A percentile compares a stretch with the other conserved stretches of the same genome.
Conservation (phyloP, 345 rosid species). For the Cochlearia excelsa region DNA sequence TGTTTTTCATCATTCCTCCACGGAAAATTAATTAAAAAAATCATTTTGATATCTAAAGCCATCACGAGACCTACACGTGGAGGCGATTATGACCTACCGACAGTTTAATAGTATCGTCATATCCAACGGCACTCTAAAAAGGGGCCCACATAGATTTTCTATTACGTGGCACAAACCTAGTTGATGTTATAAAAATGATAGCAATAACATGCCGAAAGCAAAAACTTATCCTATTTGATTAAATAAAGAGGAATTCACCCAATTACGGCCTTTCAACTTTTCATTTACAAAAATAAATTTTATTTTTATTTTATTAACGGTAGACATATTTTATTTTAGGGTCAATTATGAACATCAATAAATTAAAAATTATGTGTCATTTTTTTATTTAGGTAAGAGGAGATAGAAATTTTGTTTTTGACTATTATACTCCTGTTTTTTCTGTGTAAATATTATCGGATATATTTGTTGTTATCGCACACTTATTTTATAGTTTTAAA, state of each 20-base stretch:
- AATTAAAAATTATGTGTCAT: too few species aligned
- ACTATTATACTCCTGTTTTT: too few species aligned
- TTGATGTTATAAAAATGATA: background rate
- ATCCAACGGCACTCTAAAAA: background rate
- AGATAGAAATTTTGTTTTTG: too few species aligned
- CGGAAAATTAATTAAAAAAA: constrained; percentile 11
- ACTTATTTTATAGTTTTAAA: too few species aligned
- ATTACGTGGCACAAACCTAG: constrained; percentile 30
- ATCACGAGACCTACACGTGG: constrained; percentile 27
- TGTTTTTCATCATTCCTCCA: constrained; percentile 15
- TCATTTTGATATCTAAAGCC: constrained; percentile 9
- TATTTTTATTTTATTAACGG: background rate
- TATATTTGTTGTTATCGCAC: too few species aligned
- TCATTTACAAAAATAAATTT: too few species aligned
- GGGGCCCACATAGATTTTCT: constrained; percentile 16
- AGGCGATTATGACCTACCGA: constrained; percentile 21
- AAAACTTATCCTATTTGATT: background rate
- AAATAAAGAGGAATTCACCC: background rate
- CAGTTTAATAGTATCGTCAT: constrained; percentile 18
- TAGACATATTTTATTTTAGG: too few species aligned
- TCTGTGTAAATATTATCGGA: too few species aligned
- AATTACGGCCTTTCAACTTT: background rate
- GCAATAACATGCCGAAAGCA: constrained; percentile 28
- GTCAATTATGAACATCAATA: too few species aligned
- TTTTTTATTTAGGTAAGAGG: too few species aligned